Percentiles rank a stretch among this genome's conserved stretches.
These are phyloP conservation scores for Kodamaea plutei DNA, from an alignment of 1,139 yeast species.

Conservation along the genomic window DNA sequence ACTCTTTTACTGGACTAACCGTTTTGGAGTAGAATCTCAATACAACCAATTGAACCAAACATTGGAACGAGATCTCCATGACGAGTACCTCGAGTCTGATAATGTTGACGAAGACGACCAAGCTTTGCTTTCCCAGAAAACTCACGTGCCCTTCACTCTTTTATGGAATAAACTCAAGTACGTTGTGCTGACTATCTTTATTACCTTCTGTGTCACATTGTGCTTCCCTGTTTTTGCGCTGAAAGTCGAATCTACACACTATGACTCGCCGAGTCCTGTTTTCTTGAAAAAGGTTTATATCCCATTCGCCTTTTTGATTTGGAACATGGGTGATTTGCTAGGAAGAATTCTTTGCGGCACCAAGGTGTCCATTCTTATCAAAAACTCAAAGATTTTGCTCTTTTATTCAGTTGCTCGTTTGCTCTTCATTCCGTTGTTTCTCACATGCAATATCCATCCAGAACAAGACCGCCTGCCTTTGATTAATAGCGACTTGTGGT, in stretches of 20 bases:
- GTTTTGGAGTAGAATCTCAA: slow-evolving; percentile 19
- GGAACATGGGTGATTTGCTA: slow-evolving; percentile 85
- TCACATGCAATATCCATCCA: slow-evolving; percentile 62
- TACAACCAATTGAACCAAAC: slow-evolving; percentile 12
- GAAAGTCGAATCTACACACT: slow-evolving; percentile 50
- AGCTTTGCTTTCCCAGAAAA: slow-evolving; percentile 17
- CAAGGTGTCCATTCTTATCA: slow-evolving; percentile 33
- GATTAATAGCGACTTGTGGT: slow-evolving; percentile 60
- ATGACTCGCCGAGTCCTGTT: slow-evolving; percentile 25
- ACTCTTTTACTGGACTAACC: slow-evolving; percentile 31
- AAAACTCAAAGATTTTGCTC: slow-evolving; percentile 39
- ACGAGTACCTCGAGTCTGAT: slow-evolving; percentile 6
- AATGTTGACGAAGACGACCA: slow-evolving; percentile 3
- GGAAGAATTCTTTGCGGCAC: slow-evolving; percentile 75
- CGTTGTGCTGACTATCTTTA: slow-evolving; percentile 67
- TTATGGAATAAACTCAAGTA: slow-evolving; percentile 57
- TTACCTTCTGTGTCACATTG: slow-evolving; percentile 73
- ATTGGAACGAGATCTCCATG: slow-evolving; percentile 5
- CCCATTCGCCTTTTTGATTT: slow-evolving; percentile 73
- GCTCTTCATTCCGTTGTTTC: slow-evolving; percentile 57
- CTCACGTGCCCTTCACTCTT: slow-evolving; percentile 43
- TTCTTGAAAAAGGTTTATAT: slow-evolving; percentile 53
- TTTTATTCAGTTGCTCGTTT: slow-evolving; percentile 52
- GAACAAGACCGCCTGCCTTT: slow-evolving; percentile 27
- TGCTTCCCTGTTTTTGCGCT: slow-evolving; percentile 91